Evolutionary conservation across 805 yeast species (phyloP), one percentile per base, ranked within the genome.

Genomic region (Zygosaccharomyces siamensis): DNA sequence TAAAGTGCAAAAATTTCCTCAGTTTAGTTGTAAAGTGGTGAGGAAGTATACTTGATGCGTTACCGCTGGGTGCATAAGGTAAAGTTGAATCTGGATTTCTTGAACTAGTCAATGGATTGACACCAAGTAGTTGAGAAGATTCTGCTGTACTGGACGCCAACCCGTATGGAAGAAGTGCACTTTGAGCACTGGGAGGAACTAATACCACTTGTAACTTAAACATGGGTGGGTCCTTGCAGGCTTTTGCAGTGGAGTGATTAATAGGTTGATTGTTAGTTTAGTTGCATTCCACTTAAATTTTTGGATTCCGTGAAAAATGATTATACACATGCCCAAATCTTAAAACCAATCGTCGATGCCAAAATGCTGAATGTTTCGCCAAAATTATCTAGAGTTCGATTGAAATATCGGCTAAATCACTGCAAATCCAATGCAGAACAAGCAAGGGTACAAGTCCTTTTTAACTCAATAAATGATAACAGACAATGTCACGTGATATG

Each of bases 1-100:
- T 80, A 47, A 87, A 72, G 59, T 83, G 87, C 18, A 87, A 73
- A 58, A 87, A 84, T 63, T 81, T 81, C 59, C 73, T 72, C 51
- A 57, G 60, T 54, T 46, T 68, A 24, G 55, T 57, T 45, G 51
- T 64, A 57, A 40, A 66, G 48, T 55, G 55, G 11, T 62, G 26
- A 59, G 60, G 51, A 51, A 53, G 20, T 50, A 55, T 30, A 49
- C 54, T 28, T 10, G 44, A 30, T 68, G 74, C 36, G 67, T 64
- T 51, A 66, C 71, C 58, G 61, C 64, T 66, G 59, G 73, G 47
- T 53, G 63, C 61, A 38, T 44, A 48, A 23, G 52, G 55, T n/a
- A 51, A 21, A 2, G 52, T 45, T 1, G 52, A 46, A 31, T 51
- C 55, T 14, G 48, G 46, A 38, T 46, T 48, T n/a, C 53, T 47